phyloP scores from a whole-genome alignment of 768 basidiomycete genomes.

The Rhizopogon vulgaris region DNA sequence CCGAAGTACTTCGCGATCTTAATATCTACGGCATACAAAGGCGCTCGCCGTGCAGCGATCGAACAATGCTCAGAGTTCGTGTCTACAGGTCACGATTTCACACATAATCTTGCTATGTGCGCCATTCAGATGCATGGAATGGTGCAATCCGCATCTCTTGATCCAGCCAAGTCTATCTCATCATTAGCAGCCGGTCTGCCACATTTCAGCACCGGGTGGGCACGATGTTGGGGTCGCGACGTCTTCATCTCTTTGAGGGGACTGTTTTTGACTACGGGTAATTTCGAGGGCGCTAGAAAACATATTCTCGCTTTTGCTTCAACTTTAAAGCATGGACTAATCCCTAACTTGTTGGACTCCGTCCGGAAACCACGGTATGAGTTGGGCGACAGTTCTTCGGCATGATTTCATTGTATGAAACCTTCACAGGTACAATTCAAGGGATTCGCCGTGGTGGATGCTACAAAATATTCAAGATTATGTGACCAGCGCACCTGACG shows the following conservation, averaged over 20 bases:
- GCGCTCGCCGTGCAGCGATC: constrained; percentile 72
- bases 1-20: constrained; percentile 96
- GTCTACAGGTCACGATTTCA: constrained; percentile 78
- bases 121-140: constrained; percentile 87
- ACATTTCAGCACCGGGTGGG: constrained; percentile 92
- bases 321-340: constrained; percentile 90
- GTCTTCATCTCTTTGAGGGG: constrained; percentile 93
- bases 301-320: constrained; percentile 94
- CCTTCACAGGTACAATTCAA: constrained; percentile 75
- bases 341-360: constrained; percentile 94
- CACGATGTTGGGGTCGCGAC: constrained; percentile 94
- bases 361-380: constrained; percentile 72
- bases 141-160: constrained; percentile 86
- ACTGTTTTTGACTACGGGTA: constrained; percentile 89
- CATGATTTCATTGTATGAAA: not conserved
- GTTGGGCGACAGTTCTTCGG: no score
- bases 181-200: constrained; percentile 93
- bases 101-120: constrained; percentile 82
- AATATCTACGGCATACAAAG: constrained; percentile 88
- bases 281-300: constrained; percentile 74
- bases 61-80: constrained; percentile 90
- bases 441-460: constrained; percentile 99
- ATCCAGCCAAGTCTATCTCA: constrained; percentile 61
- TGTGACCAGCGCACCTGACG: constrained; percentile 75
- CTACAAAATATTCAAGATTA: constrained; percentile 98